Conservation (phyloP, 2,329 filamentous ascomycete genomes). For the Neofusicoccum parvum region DNA sequence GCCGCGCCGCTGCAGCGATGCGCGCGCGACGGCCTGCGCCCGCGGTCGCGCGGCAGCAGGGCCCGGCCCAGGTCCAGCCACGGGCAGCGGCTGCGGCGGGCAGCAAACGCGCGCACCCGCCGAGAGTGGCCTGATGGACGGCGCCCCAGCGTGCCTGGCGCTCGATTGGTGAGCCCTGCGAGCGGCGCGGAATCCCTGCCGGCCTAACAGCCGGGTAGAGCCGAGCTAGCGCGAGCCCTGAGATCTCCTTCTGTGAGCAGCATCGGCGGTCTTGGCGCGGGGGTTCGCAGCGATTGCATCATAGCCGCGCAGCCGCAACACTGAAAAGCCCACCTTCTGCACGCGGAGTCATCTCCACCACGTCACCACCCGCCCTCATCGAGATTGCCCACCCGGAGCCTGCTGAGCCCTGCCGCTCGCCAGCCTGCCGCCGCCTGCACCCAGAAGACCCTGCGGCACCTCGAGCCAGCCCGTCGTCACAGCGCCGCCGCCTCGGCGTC, state of each 20-base stretch:
- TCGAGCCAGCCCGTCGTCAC: neutral
- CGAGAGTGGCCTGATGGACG: neutral
- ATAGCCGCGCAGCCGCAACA: conserved; percentile 11
- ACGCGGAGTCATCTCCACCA: conserved; percentile 5
- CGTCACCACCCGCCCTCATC: neutral
- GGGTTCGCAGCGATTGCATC: neutral
- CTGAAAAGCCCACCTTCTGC: neutral
- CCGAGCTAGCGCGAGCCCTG: conserved; percentile 19
- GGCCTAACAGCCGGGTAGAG: conserved; percentile 15
- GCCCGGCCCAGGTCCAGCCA: too few relatives aligned
- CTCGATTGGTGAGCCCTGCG: conserved; percentile 14
- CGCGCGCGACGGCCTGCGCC: neutral
- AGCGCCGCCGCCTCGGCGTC: neutral
- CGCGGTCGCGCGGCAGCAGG: neutral
- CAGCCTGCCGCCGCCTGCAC: neutral
- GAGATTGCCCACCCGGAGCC: neutral
- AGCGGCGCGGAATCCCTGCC: neutral
- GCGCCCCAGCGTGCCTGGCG: neutral
- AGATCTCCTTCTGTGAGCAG: conserved; percentile 19
- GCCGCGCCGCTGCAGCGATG: neutral
- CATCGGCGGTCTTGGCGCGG: conserved; percentile 18
- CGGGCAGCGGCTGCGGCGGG: neutral
- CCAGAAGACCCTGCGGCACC: neutral
- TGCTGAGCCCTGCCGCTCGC: too few relatives aligned
- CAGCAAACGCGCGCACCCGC: neutral